phyloP scores from a whole-genome alignment of 345 rosid genomes.

The Bruguiera sexangula region DNA sequence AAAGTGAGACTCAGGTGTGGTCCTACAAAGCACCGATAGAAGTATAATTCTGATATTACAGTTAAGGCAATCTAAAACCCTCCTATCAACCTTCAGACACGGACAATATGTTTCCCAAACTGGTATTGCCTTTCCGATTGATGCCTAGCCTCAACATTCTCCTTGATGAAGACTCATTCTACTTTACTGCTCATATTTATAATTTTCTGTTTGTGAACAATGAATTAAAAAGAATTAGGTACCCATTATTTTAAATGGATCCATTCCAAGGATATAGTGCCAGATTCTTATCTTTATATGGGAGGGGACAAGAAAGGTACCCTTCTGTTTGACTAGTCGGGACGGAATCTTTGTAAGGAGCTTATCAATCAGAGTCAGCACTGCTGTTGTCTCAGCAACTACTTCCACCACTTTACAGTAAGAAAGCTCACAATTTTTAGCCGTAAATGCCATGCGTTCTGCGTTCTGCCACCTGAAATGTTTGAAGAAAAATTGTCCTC shows the following conservation, averaged over 20 bases:
- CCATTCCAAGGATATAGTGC: neutral
- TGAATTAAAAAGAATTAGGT: neutral
- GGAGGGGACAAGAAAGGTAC: slow-evolving; percentile 18
- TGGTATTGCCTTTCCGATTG: too few relatives aligned
- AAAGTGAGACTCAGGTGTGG: too few relatives aligned
- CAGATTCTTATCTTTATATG: neutral
- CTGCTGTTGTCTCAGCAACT: slow-evolving; percentile 88
- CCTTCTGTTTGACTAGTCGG: slow-evolving; percentile 57
- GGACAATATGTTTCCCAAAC: too few relatives aligned
- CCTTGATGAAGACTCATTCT: too few relatives aligned
- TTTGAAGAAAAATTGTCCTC: neutral
- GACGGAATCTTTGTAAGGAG: slow-evolving; percentile 79
- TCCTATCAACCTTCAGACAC: too few relatives aligned
- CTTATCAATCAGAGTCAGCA: slow-evolving; percentile 64
- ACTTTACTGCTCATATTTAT: neutral
- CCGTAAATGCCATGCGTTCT: slow-evolving; percentile 68
- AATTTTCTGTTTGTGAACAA: neutral
- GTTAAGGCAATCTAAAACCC: too few relatives aligned
- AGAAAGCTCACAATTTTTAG: slow-evolving; percentile 66
- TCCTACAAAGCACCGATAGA: too few relatives aligned
- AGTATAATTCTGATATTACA: too few relatives aligned
- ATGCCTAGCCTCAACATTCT: too few relatives aligned
- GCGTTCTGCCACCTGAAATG: slow-evolving; percentile 77
- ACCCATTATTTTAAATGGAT: too few relatives aligned
- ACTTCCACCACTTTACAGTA: slow-evolving; percentile 94